These are phyloP conservation scores for Botrytis paeoniae DNA, from an alignment of 2,329 filamentous ascomycete genomes.

Conservation along the genomic window DNA sequence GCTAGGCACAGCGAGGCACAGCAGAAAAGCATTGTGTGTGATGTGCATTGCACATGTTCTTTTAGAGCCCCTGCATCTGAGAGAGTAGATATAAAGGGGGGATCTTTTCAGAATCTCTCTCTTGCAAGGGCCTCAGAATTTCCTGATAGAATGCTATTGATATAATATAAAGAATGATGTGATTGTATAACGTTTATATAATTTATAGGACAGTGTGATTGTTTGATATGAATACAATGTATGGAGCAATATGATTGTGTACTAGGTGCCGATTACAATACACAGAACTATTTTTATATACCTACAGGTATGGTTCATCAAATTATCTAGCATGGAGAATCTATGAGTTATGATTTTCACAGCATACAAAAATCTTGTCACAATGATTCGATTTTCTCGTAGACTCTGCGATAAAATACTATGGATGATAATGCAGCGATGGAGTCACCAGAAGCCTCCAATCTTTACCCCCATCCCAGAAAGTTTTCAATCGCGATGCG, in stretches of 20 bases:
- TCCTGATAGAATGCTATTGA: not conserved
- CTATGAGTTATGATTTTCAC: not conserved
- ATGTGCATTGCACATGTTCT: not conserved
- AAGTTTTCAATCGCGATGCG: not conserved
- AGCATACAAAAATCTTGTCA: not conserved
- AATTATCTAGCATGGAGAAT: not conserved
- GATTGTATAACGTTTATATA: not conserved
- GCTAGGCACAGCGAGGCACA: not conserved
- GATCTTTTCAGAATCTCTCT: too few relatives aligned
- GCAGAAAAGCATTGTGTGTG: not conserved
- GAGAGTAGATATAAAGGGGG: not conserved
- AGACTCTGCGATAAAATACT: not conserved
- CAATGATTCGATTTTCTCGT: not conserved
- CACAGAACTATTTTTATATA: not conserved
- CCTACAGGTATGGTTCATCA: not conserved
- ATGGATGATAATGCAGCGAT: not conserved
- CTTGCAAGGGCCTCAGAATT: not conserved
- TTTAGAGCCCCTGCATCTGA: not conserved
- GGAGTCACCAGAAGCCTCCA: not conserved
- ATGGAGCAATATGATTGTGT: not conserved
- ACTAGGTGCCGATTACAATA: not conserved
- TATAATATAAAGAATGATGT: not conserved
- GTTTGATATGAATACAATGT: not conserved
- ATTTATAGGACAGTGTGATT: not conserved
- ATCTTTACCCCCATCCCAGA: not conserved